A percentile compares a stretch with the other conserved stretches of the same genome.
Conservation (phyloP, 495 filamentous ascomycete species). For the Pyrenula massariospora region DNA sequence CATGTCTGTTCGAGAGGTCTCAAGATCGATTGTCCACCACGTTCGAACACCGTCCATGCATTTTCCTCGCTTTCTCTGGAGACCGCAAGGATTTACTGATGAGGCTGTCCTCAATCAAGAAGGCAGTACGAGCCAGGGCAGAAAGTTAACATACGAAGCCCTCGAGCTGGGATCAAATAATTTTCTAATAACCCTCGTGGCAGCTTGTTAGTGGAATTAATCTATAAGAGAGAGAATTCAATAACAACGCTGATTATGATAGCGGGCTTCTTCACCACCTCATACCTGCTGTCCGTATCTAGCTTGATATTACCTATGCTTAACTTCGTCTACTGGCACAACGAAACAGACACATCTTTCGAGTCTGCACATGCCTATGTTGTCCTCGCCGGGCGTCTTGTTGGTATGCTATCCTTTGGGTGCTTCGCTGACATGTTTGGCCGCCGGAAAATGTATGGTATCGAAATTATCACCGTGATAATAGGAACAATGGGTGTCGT, state of each 20-base stretch:
- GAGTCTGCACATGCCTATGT: slow-evolving; percentile 32
- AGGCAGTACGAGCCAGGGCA: background rate
- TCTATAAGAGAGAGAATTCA: background rate
- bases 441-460: slow-evolving; percentile 40
- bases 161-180: background rate
- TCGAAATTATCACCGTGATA: slow-evolving; percentile 42
- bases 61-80: background rate
- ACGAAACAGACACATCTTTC: slow-evolving; percentile 10
- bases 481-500: slow-evolving; percentile 32
- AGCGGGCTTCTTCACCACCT: slow-evolving; percentile 48
- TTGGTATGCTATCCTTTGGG: slow-evolving; percentile 46
- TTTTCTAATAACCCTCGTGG: background rate
- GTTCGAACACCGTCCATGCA: too few relatives aligned
- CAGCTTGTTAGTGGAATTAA: background rate
- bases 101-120: background rate
- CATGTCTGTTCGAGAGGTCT: too few relatives aligned
- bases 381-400: slow-evolving; percentile 35
- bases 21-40: too few relatives aligned
- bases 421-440: slow-evolving; percentile 40
- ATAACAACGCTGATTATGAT: background rate
- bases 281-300: slow-evolving; percentile 46
- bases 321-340: slow-evolving; percentile 38
- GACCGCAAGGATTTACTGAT: background rate
- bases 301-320: slow-evolving; percentile 43
- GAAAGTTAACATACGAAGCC: background rate